A percentile compares a stretch with the other conserved stretches of the same genome.
These are phyloP conservation scores for Starmerella kuoi DNA, from an alignment of 805 yeast species.

Conservation along the genomic window DNA sequence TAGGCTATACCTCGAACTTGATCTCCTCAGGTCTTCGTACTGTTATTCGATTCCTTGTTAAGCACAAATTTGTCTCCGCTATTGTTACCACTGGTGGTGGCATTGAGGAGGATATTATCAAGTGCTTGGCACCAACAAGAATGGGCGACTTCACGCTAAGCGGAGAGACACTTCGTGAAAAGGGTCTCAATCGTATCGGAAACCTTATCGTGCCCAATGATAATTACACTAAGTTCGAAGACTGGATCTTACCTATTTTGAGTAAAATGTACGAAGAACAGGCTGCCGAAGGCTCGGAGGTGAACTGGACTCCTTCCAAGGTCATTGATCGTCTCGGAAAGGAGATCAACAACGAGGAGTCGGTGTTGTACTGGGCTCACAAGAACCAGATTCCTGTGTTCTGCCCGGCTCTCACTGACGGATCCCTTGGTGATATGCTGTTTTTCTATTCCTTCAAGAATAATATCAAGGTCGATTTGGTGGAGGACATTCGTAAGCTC, in stretches of 20 bases:
- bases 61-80: constrained; percentile 88
- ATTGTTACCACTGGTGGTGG: constrained; percentile 98
- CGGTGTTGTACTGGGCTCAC: constrained; percentile 96
- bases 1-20: constrained; percentile 94
- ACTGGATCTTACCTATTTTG: constrained; percentile 93
- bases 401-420: constrained; percentile 97
- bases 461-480: constrained; percentile 82
- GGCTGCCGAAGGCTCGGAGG: constrained; percentile 43
- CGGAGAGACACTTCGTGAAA: constrained; percentile 74
- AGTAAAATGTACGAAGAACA: constrained; percentile 77
- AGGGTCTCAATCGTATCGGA: constrained; percentile 97
- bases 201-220: constrained; percentile 94
- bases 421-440: constrained; percentile 97
- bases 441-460: constrained; percentile 95
- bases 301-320: constrained; percentile 80
- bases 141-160: constrained; percentile 80
- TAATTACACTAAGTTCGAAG: constrained; percentile 94
- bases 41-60: constrained; percentile 76
- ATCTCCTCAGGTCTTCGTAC: constrained; percentile 91
- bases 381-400: constrained; percentile 91
- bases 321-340: constrained; percentile 88
- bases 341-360: constrained; percentile 85
- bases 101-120: constrained; percentile 92
- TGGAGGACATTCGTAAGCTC: constrained; percentile 81
- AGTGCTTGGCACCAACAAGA: constrained; percentile 91